Evolutionary conservation across 352 stramenopile species (phyloP).

Genomic region (Globisporangium radiosum): DNA sequence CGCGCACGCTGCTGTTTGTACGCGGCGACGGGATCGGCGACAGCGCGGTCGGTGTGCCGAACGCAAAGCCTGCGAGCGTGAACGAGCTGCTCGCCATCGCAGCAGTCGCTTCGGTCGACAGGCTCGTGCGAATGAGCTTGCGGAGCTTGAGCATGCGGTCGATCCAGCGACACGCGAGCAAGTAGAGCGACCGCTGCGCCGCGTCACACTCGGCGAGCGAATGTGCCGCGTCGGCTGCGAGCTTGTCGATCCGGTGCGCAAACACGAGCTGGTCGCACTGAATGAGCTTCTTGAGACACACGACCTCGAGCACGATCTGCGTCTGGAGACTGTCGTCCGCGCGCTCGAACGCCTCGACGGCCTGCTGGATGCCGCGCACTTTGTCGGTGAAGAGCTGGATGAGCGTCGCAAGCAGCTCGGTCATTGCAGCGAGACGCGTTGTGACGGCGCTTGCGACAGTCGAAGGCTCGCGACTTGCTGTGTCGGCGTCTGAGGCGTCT

Average conservation of each 20-base stretch:
- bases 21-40: slow-evolving; percentile 45
- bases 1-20: background rate
- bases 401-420: slow-evolving; percentile 31
- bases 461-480: background rate
- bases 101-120: slow-evolving; percentile 29
- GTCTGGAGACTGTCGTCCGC: slow-evolving; percentile 41
- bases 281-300: slow-evolving; percentile 45
- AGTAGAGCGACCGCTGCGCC: slow-evolving; percentile 51
- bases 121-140: slow-evolving; percentile 54
- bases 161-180: slow-evolving; percentile 69
- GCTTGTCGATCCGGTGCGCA: slow-evolving; percentile 29
- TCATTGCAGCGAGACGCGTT: slow-evolving; percentile 24
- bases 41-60: slow-evolving; percentile 38
- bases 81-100: slow-evolving; percentile 32
- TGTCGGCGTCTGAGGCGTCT: background rate
- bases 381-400: slow-evolving; percentile 56
- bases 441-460: slow-evolving; percentile 25
- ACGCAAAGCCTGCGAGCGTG: slow-evolving; percentile 40
- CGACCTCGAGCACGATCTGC: slow-evolving; percentile 62
- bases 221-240: slow-evolving; percentile 23
- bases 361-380: slow-evolving; percentile 46
- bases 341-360: slow-evolving; percentile 55
- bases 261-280: slow-evolving; percentile 35
- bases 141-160: slow-evolving; percentile 66
- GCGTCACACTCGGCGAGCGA: slow-evolving; percentile 41